Evolutionary conservation across 805 yeast genomes (phyloP).

Genomic region (Cyberlindnera euphorbiiphila): DNA sequence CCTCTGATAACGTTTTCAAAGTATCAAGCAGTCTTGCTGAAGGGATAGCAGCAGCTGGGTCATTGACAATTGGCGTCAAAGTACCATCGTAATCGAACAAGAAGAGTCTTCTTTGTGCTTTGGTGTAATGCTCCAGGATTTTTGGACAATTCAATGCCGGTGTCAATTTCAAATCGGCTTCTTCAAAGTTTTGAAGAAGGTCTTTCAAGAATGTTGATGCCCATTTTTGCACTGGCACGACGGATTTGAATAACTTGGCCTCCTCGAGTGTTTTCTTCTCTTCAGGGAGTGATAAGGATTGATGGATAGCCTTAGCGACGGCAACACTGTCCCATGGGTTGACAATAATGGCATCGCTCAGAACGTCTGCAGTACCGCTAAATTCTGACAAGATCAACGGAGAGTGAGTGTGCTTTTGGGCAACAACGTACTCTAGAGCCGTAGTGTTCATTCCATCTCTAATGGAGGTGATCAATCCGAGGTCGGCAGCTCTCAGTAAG

Average conservation of each 20-base stretch:
- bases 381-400: constrained; percentile 91
- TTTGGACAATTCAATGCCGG: constrained; percentile 79
- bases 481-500: constrained; percentile 80
- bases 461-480: constrained; percentile 83
- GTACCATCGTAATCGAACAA: constrained; percentile 98
- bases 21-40: constrained; percentile 63
- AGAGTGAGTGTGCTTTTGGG: constrained; percentile 67
- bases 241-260: constrained; percentile 54
- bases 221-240: constrained; percentile 81
- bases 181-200: constrained; percentile 38
- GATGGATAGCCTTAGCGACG: constrained; percentile 78
- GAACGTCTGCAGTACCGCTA: constrained; percentile 77
- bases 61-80: constrained; percentile 90
- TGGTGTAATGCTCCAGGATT: constrained; percentile 53
- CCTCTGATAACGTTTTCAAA: constrained; percentile 57
- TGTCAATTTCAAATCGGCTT: constrained; percentile 48
- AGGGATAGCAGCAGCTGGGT: constrained; percentile 98
- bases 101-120: constrained; percentile 68
- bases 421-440: constrained; percentile 84
- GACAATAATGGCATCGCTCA: constrained; percentile 72
- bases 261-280: constrained; percentile 46
- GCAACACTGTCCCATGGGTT: constrained; percentile 98
- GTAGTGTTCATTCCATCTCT: constrained; percentile 98
- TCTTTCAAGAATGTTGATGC: constrained; percentile 56
- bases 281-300: constrained; percentile 53